Evolutionary conservation across 257 asterid genomes (phyloP), one percentile per base, ranked within the genome.

Genomic region (Solanum bulbocastanum): DNA sequence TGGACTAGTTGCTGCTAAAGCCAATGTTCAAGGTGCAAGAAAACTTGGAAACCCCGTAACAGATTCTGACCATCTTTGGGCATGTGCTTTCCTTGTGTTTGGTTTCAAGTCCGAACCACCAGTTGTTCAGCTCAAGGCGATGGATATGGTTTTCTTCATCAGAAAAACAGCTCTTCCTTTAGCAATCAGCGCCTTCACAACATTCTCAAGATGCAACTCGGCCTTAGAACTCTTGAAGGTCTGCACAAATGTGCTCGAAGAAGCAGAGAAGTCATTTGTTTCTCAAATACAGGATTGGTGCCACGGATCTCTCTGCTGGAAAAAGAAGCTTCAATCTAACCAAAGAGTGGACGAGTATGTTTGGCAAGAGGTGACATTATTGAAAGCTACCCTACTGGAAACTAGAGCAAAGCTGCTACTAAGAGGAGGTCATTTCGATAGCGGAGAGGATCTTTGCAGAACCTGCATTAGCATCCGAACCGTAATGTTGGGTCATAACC

Each of bases 71-170:
- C 99, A 96, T 73, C 91, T 93, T 27, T 95, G 96, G 98, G 95
- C 98, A 1, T 91, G 96, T n/a, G 96, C 96, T 0, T 95, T 96
- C 90, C 95, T 94, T 5, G 94, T 95, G 2, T 94, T 96, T 10
- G 98, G 99, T 11, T 96, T 94, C 95, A 94, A 93, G 86, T 92
- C 96, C 1, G 98, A 96, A 65, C 94, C 98, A 52, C 98, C 98
- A 2, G 69, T 93, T 0, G 97, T 95, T 36, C 96, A 93, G 88
- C 98, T 96, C 82, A 95, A 94, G 91, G 92, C 99, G 9, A 89
- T 84, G 36, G 99, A 95, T 85, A 91, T 93, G 94, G 94, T 95
- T 44, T 86, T 91, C 58, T 94, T 93, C 94, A 92, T 95, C 62
- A 94, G 92, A 58, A 90, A 87, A 58, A 93, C 98, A 2, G 95